Evolutionary conservation across 1,284 basidiomycete species (phyloP).

Genomic region (Trametes hirsuta): DNA sequence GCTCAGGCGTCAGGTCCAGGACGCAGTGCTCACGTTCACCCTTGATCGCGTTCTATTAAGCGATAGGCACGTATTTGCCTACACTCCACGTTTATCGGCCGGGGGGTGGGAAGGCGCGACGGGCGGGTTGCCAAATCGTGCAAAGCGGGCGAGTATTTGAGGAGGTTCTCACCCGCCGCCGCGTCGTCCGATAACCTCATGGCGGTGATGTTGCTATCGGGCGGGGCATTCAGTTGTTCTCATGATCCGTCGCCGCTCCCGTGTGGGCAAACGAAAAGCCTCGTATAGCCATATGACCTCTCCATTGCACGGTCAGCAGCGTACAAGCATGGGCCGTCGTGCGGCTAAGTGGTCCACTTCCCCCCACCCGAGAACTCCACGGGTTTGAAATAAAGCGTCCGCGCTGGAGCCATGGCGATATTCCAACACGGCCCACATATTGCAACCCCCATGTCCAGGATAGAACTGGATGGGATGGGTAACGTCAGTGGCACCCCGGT

Average conservation of each 20-base stretch:
- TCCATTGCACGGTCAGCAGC: background rate
- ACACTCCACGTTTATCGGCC: background rate
- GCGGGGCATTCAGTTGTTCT: conserved; percentile 3
- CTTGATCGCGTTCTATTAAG: background rate
- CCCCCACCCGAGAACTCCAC: no score
- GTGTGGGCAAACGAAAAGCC: conserved; percentile 1
- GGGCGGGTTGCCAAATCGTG: conserved; percentile 10
- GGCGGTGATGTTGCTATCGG: conserved; percentile 14
- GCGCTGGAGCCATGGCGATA: no score
- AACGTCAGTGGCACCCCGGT: conserved; percentile 21
- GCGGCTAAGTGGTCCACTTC: no score
- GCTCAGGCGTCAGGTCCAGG: background rate
- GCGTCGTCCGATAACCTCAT: conserved; percentile 25
- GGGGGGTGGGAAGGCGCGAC: background rate
- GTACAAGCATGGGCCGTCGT: no score
- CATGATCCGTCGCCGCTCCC: conserved; percentile 6
- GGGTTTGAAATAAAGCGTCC: no score
- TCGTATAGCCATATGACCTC: conserved; percentile 8
- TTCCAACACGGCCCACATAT: background rate
- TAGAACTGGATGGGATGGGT: conserved; percentile 1
- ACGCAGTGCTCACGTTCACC: background rate
- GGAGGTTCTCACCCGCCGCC: conserved; percentile 3
- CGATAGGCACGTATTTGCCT: background rate
- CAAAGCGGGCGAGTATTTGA: conserved; percentile 1
- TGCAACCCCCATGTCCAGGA: background rate